Percentiles rank a stretch among this genome's conserved stretches.
Conservation (phyloP, 345 rosid species). For the Pugionium dolabratum region DNA sequence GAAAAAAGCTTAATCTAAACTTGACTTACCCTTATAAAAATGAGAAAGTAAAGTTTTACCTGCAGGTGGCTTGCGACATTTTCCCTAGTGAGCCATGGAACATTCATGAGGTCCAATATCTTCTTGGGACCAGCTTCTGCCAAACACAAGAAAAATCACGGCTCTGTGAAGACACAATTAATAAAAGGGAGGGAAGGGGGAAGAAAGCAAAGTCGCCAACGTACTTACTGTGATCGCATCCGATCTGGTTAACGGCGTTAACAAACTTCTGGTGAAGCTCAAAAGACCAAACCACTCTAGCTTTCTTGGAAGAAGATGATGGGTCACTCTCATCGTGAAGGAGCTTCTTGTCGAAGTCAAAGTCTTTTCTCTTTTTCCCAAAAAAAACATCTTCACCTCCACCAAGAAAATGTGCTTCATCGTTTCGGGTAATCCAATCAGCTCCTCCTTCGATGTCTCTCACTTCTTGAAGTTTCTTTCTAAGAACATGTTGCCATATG, state of each 20-base stretch:
- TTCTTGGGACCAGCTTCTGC: conserved; percentile 97
- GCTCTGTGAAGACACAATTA: conserved; percentile 27
- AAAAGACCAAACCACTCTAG: conserved; percentile 91
- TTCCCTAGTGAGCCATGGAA: conserved; percentile 92
- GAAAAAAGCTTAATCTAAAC: conserved; percentile 15
- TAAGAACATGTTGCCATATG: conserved; percentile 94
- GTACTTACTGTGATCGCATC: conserved; percentile 92
- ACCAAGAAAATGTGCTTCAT: conserved; percentile 51
- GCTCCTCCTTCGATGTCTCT: conserved; percentile 63
- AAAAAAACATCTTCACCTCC: conserved; percentile 62
- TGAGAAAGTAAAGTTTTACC: conserved; percentile 47
- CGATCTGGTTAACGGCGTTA: conserved; percentile 88
- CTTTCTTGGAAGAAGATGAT: conserved; percentile 70
- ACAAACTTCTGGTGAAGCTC: conserved; percentile 98
- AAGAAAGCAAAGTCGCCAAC: conserved; percentile 40
- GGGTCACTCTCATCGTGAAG: conserved; percentile 62
- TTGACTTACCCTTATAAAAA: not conserved
- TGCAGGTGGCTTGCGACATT: conserved; percentile 96
- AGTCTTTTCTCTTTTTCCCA: conserved; percentile 65
- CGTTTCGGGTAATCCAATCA: conserved; percentile 58
- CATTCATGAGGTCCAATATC: conserved; percentile 94
- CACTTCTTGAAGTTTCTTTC: conserved; percentile 81
- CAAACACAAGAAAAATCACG: conserved; percentile 48
- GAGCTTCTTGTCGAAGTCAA: conserved; percentile 56
- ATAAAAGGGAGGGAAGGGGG: not conserved